A percentile compares a stretch with the other conserved stretches of the same genome.
These are phyloP conservation scores for Goffeauzyma gilvescens DNA, from an alignment of 768 basidiomycete genomes.

Conservation along the genomic window DNA sequence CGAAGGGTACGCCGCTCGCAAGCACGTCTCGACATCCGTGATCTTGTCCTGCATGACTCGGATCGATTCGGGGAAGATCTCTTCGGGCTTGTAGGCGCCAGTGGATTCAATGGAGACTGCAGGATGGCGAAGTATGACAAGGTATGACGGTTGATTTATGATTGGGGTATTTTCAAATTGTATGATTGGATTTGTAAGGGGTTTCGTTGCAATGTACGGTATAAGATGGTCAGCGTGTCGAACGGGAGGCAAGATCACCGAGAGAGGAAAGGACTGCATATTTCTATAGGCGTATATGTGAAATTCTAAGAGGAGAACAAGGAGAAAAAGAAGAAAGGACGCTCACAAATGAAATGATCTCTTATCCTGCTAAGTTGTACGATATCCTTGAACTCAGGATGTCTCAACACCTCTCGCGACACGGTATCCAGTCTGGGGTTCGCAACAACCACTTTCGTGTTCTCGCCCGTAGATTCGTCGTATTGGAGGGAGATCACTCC, in stretches of 20 bases:
- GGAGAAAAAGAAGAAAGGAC: slow-evolving; percentile 1
- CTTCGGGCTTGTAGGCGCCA: slow-evolving; percentile 67
- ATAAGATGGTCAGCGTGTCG: background rate
- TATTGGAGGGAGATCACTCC: slow-evolving; percentile 33
- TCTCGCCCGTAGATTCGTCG: slow-evolving; percentile 33
- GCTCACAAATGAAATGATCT: slow-evolving; percentile 82
- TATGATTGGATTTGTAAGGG: too few relatives aligned
- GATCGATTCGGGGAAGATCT: slow-evolving; percentile 61
- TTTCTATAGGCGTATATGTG: too few relatives aligned
- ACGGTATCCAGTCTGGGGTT: slow-evolving; percentile 61
- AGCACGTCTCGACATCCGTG: slow-evolving; percentile 20
- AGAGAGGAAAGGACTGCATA: too few relatives aligned
- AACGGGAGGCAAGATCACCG: too few relatives aligned
- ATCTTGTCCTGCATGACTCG: slow-evolving; percentile 69
- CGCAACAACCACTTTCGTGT: slow-evolving; percentile 41
- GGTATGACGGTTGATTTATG: background rate
- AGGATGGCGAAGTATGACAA: too few relatives aligned
- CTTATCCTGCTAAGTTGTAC: slow-evolving; percentile 69
- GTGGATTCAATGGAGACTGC: slow-evolving; percentile 79
- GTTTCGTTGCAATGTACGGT: too few relatives aligned
- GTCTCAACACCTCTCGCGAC: slow-evolving; percentile 74
- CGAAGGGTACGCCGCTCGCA: slow-evolving; percentile 10
- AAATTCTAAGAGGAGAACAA: background rate
- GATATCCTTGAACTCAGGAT: slow-evolving; percentile 68
- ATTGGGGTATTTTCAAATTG: too few relatives aligned